Evolutionary conservation across 495 filamentous ascomycete genomes (phyloP), one percentile per base, ranked within the genome.

Genomic region (Penicillium alfredii): DNA sequence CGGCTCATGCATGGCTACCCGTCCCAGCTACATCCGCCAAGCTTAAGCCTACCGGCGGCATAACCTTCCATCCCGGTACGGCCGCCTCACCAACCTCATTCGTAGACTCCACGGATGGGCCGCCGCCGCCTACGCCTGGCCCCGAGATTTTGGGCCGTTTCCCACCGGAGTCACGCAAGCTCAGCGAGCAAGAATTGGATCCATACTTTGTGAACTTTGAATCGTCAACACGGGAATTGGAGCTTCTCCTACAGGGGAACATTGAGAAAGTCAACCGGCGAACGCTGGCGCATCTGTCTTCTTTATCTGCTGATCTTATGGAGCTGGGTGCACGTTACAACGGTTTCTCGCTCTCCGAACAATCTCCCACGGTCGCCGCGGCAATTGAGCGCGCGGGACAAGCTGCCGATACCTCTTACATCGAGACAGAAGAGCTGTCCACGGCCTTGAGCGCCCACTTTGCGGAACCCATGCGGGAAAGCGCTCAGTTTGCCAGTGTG

Each of bases 391-490:
- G 88, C 31, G 78, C 90, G 25, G 92, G 92, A 0, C 93, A 98
- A 57, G 93, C 92, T 3, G 86, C 88, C 2, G 92, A 98, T 56
- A 87, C 84, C 1, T 95, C 93, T 1, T 98, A 95, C 52, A 89
- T 98, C 38, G 88, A 87, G 15, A 95, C 90, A 0, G 88, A 93
- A 49, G 92, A 97, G 51, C 67, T 98, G 2, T 88, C 89, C 1
- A 75, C 76, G 2, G 78, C 82, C 0, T 58, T 98, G 22, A 86
- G 86, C 10, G 87, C 88, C 1, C 86, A 77, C 44, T 98, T 98
- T 60, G 90, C 92, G 0, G 92, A 98, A 51, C 92, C 92, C 3
- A 93, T 98, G 84, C 76, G 92, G 21, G 92, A 98, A 60, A 93
- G 83, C 45, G 92, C 92, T 10, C 92, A 98, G 52, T 97, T 98